phyloP scores from a whole-genome alignment of 2,329 filamentous ascomycete species.

The Metarhizium anisopliae region DNA sequence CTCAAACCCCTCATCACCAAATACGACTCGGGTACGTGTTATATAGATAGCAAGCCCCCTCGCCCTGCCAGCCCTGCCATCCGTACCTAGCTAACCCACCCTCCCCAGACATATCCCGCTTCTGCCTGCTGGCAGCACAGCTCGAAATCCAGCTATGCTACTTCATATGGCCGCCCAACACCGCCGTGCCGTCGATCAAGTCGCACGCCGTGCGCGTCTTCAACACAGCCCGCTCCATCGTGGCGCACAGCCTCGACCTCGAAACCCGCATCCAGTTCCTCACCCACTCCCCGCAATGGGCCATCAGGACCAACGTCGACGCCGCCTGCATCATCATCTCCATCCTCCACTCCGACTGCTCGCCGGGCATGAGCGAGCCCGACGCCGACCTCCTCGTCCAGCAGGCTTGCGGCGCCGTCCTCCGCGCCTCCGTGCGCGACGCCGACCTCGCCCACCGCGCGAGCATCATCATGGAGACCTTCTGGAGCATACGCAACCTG shows the following conservation, averaged over 20 bases:
- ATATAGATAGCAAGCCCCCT: not conserved
- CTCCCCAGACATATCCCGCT: conserved; percentile 34
- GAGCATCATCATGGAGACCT: conserved; percentile 38
- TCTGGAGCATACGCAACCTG: conserved; percentile 31
- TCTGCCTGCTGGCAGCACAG: conserved; percentile 38
- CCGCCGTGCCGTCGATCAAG: conserved; percentile 27
- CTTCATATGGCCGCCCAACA: conserved; percentile 31
- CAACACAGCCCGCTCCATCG: conserved; percentile 36
- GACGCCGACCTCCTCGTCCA: conserved; percentile 22
- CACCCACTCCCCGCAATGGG: conserved; percentile 38
- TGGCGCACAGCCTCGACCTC: conserved; percentile 33
- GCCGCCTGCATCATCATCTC: conserved; percentile 37
- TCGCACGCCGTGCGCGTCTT: conserved; percentile 37
- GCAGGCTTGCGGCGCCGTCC: conserved; percentile 25
- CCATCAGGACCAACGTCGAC: conserved; percentile 37
- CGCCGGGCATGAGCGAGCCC: conserved; percentile 20
- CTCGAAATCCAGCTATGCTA: conserved; percentile 47
- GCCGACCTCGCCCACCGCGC: conserved; percentile 38
- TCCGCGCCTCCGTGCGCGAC: conserved; percentile 37
- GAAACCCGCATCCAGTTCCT: conserved; percentile 32
- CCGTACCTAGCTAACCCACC: not conserved
- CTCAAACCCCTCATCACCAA: conserved; percentile 35
- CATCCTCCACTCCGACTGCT: conserved; percentile 35
- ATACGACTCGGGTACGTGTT: conserved; percentile 33
- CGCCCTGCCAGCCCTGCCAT: not conserved